phyloP scores from a whole-genome alignment of 345 rosid genomes.

The thale cress (Arabidopsis thaliana) region TAIR10.1 NC_003076.8:5440001-5440500 shows the following conservation, averaged over 20 bases:
- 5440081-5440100: constrained; percentile 63
- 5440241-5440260: neutral
- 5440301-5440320: constrained; percentile 31
- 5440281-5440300: constrained; percentile 25
- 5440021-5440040: constrained; percentile 12
- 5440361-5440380: constrained; percentile 15
- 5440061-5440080: constrained; percentile 39
- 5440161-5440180: constrained; percentile 42
- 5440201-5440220: constrained; percentile 36
- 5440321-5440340: constrained; percentile 42
- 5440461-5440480: constrained; percentile 1
- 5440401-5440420: neutral
- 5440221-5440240: neutral
- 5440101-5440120: constrained; percentile 66
- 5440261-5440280: constrained; percentile 5
- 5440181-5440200: constrained; percentile 44
- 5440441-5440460: neutral
- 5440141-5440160: constrained; percentile 40
- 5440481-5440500: neutral
- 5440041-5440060: constrained; percentile 35
- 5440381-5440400: neutral
- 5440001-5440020: constrained; percentile 35
- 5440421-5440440: neutral
- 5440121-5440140: constrained; percentile 44
- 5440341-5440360: constrained; percentile 24